These are phyloP conservation scores for Pythium rishiriense DNA, from an alignment of 352 stramenopile genomes.

Conservation along the genomic window DNA sequence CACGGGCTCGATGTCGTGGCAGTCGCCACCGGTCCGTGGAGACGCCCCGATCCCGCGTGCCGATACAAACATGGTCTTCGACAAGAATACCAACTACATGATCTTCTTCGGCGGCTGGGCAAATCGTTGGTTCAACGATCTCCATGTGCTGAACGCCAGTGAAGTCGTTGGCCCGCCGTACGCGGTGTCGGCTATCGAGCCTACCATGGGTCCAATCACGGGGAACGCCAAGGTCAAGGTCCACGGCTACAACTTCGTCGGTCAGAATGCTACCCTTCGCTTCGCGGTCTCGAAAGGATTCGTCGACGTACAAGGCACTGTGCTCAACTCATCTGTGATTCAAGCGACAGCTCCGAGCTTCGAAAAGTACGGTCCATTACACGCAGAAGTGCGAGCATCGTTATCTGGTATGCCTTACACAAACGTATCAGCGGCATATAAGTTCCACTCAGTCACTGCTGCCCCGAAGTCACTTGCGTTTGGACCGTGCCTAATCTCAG, in stretches of 20 bases:
- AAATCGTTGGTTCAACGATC: constrained; percentile 94
- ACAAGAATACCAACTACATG: constrained; percentile 86
- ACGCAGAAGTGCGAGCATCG: constrained; percentile 88
- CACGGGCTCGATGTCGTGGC: constrained; percentile 84
- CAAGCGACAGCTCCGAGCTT: constrained; percentile 93
- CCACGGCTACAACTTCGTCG: constrained; percentile 92
- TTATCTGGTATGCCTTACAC: constrained; percentile 92
- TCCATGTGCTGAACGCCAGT: constrained; percentile 91
- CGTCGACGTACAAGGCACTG: constrained; percentile 88
- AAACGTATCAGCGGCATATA: constrained; percentile 84
- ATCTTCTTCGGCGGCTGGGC: constrained; percentile 97
- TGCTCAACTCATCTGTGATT: constrained; percentile 87
- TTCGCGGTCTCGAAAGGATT: constrained; percentile 94
- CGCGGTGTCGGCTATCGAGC: constrained; percentile 90
- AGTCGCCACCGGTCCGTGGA: constrained; percentile 62
- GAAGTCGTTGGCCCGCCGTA: constrained; percentile 97
- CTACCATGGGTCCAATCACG: constrained; percentile 93
- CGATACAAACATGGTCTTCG: constrained; percentile 94
- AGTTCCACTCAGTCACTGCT: constrained; percentile 95
- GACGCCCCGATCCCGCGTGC: constrained; percentile 86
- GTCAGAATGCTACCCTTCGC: constrained; percentile 81
- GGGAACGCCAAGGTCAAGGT: constrained; percentile 90
- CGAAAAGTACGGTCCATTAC: constrained; percentile 91
- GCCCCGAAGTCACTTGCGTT: constrained; percentile 92
- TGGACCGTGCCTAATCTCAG: constrained; percentile 85